A percentile compares a stretch with the other conserved stretches of the same genome.
phyloP scores from a whole-genome alignment of 2,329 filamentous ascomycete species.

The Fusarium nodosum region DNA sequence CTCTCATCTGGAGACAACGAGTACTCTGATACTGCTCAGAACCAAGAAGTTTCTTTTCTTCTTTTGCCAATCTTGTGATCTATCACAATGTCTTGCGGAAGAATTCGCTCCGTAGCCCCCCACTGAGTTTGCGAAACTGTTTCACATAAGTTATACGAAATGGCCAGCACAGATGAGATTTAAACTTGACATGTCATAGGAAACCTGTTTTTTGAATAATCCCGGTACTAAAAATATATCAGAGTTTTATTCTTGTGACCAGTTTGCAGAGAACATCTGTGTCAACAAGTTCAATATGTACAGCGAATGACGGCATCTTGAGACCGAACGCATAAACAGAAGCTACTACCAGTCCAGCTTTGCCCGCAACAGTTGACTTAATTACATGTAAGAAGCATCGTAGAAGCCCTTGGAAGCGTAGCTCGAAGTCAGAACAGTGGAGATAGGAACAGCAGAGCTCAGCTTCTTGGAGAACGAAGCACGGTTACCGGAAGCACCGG shows the following conservation, averaged over 20 bases:
- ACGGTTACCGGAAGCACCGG: constrained; percentile 64
- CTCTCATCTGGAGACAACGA: background rate
- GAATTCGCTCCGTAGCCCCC: background rate
- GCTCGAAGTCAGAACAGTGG: constrained; percentile 45
- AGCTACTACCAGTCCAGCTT: background rate
- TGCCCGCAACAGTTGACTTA: fast-evolving
- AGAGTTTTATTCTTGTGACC: background rate
- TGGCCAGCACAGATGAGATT: background rate
- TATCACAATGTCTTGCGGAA: background rate
- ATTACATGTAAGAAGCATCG: constrained; percentile 42
- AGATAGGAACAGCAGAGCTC: constrained; percentile 53
- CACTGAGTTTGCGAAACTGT: background rate
- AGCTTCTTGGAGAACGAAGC: constrained; percentile 53
- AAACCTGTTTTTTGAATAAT: background rate
- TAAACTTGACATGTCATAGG: background rate
- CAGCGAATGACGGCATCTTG: background rate
- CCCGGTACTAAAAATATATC: background rate
- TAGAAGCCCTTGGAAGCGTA: constrained; percentile 43
- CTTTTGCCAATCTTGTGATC: background rate
- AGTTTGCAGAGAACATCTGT: background rate
- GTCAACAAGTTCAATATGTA: background rate
- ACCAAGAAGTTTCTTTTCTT: background rate
- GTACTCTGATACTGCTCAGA: background rate
- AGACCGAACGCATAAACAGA: too few species aligned
- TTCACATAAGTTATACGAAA: background rate